Evolutionary conservation across 2,329 filamentous ascomycete genomes (phyloP).

Genomic region (Pseudodiploospora longispora): DNA sequence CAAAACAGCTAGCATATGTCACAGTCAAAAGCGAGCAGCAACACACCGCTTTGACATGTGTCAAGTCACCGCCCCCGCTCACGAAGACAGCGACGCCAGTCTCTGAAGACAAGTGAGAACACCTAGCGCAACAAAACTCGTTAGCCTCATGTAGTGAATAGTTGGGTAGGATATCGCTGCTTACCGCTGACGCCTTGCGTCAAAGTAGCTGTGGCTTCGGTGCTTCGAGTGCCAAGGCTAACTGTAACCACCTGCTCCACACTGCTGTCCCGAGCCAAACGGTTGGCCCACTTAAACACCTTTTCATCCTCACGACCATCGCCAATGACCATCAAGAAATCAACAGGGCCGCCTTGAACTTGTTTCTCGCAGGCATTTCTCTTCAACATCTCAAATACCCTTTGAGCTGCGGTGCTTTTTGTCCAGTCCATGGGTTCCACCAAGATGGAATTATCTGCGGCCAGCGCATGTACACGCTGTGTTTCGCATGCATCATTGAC

Average conservation of each 20-base stretch:
- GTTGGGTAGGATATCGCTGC: constrained; percentile 21
- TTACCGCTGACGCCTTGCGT: constrained; percentile 87
- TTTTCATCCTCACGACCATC: constrained; percentile 91
- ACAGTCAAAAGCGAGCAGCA: no score
- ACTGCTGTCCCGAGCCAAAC: constrained; percentile 49
- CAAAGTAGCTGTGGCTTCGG: constrained; percentile 75
- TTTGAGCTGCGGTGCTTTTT: constrained; percentile 73
- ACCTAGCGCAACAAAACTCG: constrained; percentile 18
- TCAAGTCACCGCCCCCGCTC: neutral
- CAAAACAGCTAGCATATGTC: neutral
- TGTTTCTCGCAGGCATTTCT: constrained; percentile 23
- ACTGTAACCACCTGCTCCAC: constrained; percentile 73
- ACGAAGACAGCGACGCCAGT: constrained; percentile 24
- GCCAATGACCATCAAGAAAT: constrained; percentile 84
- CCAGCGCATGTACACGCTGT: constrained; percentile 76
- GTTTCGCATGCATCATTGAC: constrained; percentile 89
- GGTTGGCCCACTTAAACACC: constrained; percentile 91
- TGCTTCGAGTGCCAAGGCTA: constrained; percentile 79
- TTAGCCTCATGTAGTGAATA: neutral
- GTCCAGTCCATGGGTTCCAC: constrained; percentile 83
- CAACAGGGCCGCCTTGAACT: constrained; percentile 41
- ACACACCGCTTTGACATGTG: no score
- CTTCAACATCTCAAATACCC: constrained; percentile 57
- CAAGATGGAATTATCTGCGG: constrained; percentile 69
- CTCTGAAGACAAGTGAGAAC: constrained; percentile 36